Evolutionary conservation across 108 stramenopile genomes (phyloP), one percentile per base, ranked within the genome.

Genomic region (Skeletonema menzelii): DNA sequence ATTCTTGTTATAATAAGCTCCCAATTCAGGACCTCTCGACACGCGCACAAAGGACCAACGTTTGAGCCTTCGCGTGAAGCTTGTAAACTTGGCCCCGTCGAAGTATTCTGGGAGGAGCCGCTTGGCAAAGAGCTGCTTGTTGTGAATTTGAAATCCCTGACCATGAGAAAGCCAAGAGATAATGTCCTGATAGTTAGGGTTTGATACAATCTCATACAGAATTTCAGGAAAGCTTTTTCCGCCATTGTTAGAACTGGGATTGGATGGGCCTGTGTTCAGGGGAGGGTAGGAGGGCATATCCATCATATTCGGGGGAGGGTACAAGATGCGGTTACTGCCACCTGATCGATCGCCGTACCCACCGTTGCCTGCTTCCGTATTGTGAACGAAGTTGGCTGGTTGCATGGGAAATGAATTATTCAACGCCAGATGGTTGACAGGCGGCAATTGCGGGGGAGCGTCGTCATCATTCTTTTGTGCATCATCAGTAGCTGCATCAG

Each of bases 41-140:
- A 94, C 69, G 40, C 91, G 89, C 7, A 67, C 60, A 77, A 92
- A 96, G 60, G 88, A 88, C 89, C 92, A 89, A 19, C 87, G 80
- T 55, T 85, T 86, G 19, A 89, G 83, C 56, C 87, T 82, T 28
- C 88, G 71, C 30, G 87, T 86, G 65, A 90, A 87, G 76, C 71
- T 77, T 19, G 87, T 84, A 72, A 59, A 84, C 72, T 87, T 86
- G 40, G 83, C 87, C 59, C 89, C 86, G 37, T 87, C 82, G 46
- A 95, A 96, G 72, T 89, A 87, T 13, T 59, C 46, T 27, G 88
- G 91, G 79, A 96, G 80, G 38, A 95, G 78, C 46, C 90, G 86
- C 19, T 69, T 60, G 49, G 78, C 86, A 74, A 97, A 96, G 6
- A 65, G 64, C 26, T 77, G 70, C 27, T 79, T 56, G 34, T 91